These are phyloP conservation scores for Cotoneaster glaucophyllus DNA, from an alignment of 306 rosid genomes.

Conservation along the genomic window DNA sequence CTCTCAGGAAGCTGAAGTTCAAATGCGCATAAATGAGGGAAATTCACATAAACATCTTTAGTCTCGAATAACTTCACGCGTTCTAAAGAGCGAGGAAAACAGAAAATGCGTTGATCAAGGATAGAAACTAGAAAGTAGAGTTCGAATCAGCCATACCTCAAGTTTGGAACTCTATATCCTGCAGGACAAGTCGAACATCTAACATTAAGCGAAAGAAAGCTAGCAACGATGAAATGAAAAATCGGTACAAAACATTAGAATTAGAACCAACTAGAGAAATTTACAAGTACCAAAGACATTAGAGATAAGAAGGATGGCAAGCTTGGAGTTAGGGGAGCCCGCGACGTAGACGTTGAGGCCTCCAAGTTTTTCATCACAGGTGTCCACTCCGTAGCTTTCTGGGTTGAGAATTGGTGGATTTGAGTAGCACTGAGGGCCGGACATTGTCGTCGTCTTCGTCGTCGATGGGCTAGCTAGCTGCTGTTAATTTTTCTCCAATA, in stretches of 20 bases:
- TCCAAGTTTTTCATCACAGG: slow-evolving; percentile 35
- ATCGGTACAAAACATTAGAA: neutral
- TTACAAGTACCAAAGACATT: slow-evolving; percentile 36
- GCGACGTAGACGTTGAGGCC: slow-evolving; percentile 39
- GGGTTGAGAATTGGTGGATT: slow-evolving; percentile 61
- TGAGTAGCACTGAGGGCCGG: slow-evolving; percentile 63
- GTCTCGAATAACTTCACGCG: no score
- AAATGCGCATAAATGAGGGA: no score
- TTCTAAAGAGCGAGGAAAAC: no score
- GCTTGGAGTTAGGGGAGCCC: slow-evolving; percentile 42
- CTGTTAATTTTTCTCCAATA: no score
- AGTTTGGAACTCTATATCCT: slow-evolving; percentile 72
- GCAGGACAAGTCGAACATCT: slow-evolving; percentile 4
- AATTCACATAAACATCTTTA: no score
- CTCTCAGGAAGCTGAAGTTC: no score
- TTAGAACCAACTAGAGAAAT: neutral
- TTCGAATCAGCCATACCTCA: slow-evolving; percentile 40
- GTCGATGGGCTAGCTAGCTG: no score
- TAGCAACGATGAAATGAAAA: neutral
- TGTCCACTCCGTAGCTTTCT: slow-evolving; percentile 39
- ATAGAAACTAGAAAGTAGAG: neutral
- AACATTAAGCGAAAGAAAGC: no score
- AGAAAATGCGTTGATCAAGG: neutral
- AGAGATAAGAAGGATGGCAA: slow-evolving; percentile 44
- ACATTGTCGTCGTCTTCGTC: slow-evolving; percentile 25